Evolutionary conservation across 2,329 filamentous ascomycete genomes (phyloP).

Genomic region (Xenosphaeropsis pyriputrescens): DNA sequence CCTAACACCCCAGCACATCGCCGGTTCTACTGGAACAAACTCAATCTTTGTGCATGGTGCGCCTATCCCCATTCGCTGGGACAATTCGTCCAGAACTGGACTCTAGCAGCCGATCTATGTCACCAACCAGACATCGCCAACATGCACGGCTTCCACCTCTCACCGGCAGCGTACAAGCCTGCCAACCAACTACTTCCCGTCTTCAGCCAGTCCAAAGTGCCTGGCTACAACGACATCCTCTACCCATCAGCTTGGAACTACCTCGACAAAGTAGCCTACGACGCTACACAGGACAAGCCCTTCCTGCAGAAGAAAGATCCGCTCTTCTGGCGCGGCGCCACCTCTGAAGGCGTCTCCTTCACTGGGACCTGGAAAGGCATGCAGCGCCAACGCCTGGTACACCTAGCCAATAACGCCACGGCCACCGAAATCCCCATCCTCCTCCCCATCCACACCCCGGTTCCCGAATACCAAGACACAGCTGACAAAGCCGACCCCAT

Average conservation of each 20-base stretch:
- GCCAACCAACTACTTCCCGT: slow-evolving; percentile 34
- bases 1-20: slow-evolving; percentile 27
- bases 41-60: slow-evolving; percentile 19
- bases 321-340: slow-evolving; percentile 37
- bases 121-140: slow-evolving; percentile 30
- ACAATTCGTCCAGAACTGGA: slow-evolving; percentile 7
- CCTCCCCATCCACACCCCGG: slow-evolving; percentile 7
- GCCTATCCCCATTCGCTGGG: slow-evolving; percentile 18
- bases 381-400: slow-evolving; percentile 42
- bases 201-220: slow-evolving; percentile 38
- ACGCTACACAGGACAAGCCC: slow-evolving; percentile 24
- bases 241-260: slow-evolving; percentile 26
- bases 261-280: slow-evolving; percentile 22
- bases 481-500: no score
- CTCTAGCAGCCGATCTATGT: slow-evolving; percentile 30
- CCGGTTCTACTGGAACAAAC: slow-evolving; percentile 24
- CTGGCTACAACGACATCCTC: slow-evolving; percentile 37
- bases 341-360: slow-evolving; percentile 31
- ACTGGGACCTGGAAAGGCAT: slow-evolving; percentile 40
- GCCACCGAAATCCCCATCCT: slow-evolving; percentile 18
- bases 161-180: slow-evolving; percentile 26
- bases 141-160: slow-evolving; percentile 34
- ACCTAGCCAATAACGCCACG: slow-evolving; percentile 31
- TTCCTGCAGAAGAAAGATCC: slow-evolving; percentile 24
- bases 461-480: no score